phyloP scores from a whole-genome alignment of 257 asterid species.

The Nicotiana tabacum region DNA sequence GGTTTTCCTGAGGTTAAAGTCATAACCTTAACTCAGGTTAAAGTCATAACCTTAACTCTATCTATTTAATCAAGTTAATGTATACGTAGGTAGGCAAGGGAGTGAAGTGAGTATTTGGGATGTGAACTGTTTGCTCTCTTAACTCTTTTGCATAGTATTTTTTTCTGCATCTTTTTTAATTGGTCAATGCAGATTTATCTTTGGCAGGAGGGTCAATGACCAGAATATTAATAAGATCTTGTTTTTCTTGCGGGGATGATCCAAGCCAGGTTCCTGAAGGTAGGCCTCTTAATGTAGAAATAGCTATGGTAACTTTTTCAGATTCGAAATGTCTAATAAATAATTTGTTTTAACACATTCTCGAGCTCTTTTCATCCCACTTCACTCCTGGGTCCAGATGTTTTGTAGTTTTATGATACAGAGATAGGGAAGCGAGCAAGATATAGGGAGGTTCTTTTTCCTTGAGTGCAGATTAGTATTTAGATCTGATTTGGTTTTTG shows the following conservation, averaged over 20 bases:
- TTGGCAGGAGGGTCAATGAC: slow-evolving; percentile 60
- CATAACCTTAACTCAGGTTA: not conserved
- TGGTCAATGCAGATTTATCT: slow-evolving; percentile 9
- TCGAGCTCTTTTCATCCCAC: not conserved
- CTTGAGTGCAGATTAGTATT: not conserved
- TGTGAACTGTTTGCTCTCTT: not conserved
- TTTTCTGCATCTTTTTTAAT: not conserved
- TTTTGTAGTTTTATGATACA: not conserved
- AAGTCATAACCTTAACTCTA: not conserved
- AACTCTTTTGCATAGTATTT: not conserved
- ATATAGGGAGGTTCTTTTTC: not conserved
- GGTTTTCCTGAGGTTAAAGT: not conserved
- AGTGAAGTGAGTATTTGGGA: not conserved
- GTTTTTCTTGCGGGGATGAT: slow-evolving; percentile 90
- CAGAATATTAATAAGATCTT: slow-evolving; percentile 53
- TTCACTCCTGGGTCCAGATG: not conserved
- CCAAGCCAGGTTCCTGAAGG: slow-evolving; percentile 83
- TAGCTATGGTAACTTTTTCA: slow-evolving; percentile 13
- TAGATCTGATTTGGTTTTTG: not conserved
- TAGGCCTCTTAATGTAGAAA: slow-evolving; percentile 28
- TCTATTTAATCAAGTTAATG: not conserved
- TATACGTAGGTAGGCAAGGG: not conserved
- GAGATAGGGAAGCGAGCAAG: not conserved
- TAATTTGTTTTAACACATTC: not conserved
- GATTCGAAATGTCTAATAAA: not conserved